Percentiles rank a stretch among this genome's conserved stretches.
phyloP scores from a whole-genome alignment of 345 rosid species.

The Hibiscus tridactylites region DNA sequence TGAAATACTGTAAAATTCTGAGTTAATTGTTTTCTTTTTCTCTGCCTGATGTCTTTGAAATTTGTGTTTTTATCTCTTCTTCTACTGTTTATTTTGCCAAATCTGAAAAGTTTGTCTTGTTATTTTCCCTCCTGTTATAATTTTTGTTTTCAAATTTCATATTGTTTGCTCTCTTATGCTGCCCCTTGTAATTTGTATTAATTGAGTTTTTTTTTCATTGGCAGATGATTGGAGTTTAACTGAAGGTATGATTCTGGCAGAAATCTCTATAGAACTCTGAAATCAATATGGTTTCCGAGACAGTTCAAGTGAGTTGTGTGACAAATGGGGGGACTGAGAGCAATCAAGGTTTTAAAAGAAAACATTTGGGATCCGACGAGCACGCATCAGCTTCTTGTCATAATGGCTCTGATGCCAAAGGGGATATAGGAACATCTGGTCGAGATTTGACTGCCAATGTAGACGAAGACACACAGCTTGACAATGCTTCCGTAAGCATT shows the following conservation, averaged over 20 bases:
- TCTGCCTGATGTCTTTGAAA: background rate
- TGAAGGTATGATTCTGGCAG: background rate
- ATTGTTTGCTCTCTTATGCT: background rate
- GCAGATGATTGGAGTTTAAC: background rate
- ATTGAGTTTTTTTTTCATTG: background rate
- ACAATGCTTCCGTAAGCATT: slow-evolving; percentile 19
- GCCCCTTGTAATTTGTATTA: background rate
- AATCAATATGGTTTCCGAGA: slow-evolving; percentile 48
- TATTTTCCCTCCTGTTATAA: background rate
- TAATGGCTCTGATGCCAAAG: slow-evolving; percentile 22
- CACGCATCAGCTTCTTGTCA: slow-evolving; percentile 19
- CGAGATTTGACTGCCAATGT: slow-evolving; percentile 18
- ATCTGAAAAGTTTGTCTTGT: background rate
- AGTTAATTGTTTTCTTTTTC: background rate
- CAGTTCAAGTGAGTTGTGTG: slow-evolving; percentile 24
- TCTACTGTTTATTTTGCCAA: background rate
- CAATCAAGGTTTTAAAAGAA: slow-evolving; percentile 31
- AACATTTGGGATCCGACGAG: slow-evolving; percentile 25
- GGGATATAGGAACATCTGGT: slow-evolving; percentile 8
- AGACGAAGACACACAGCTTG: slow-evolving; percentile 15
- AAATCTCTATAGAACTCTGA: background rate
- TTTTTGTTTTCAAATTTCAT: background rate
- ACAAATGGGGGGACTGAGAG: slow-evolving; percentile 37
- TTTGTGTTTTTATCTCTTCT: background rate
- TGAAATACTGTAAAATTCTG: background rate